These are phyloP conservation scores for Usnea hakonensis DNA, from an alignment of 495 filamentous ascomycete genomes.

Conservation along the genomic window DNA sequence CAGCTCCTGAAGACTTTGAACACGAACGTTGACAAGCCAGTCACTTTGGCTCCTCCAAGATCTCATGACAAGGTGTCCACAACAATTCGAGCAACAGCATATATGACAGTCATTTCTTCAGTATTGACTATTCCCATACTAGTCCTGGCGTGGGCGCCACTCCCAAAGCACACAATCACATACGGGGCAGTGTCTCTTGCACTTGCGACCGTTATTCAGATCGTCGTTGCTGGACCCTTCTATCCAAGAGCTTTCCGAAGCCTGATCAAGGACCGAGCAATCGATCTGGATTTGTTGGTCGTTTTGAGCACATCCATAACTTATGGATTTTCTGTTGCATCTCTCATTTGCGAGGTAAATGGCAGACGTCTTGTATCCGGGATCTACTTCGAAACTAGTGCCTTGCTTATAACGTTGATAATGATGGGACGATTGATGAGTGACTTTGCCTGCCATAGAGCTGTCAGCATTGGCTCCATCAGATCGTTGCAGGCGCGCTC, in stretches of 20 bases:
- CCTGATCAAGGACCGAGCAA: constrained; percentile 51
- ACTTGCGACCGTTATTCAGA: constrained; percentile 61
- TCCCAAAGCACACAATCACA: constrained; percentile 39
- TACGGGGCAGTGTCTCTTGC: constrained; percentile 50
- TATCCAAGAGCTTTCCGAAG: constrained; percentile 58
- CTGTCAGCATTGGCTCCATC: constrained; percentile 58
- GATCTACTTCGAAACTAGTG: constrained; percentile 74
- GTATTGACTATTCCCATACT: constrained; percentile 67
- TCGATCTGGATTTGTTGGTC: constrained; percentile 75
- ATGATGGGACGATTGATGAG: constrained; percentile 63
- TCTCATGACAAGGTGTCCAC: not conserved
- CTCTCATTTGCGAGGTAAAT: constrained; percentile 47
- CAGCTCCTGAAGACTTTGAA: constrained; percentile 37
- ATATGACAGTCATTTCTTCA: constrained; percentile 51
- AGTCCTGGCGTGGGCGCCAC: constrained; percentile 59
- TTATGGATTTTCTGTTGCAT: constrained; percentile 64
- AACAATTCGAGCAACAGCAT: constrained; percentile 42
- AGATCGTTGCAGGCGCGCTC: constrained; percentile 47
- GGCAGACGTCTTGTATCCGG: constrained; percentile 48
- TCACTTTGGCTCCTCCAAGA: constrained; percentile 40
- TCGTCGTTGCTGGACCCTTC: constrained; percentile 56
- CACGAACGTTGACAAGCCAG: constrained; percentile 29
- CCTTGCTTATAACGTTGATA: constrained; percentile 67
- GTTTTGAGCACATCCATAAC: constrained; percentile 65
- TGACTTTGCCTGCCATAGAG: constrained; percentile 57